Conservation (phyloP, 495 filamentous ascomycete genomes). For the Astrothelium macrocarpum region DNA sequence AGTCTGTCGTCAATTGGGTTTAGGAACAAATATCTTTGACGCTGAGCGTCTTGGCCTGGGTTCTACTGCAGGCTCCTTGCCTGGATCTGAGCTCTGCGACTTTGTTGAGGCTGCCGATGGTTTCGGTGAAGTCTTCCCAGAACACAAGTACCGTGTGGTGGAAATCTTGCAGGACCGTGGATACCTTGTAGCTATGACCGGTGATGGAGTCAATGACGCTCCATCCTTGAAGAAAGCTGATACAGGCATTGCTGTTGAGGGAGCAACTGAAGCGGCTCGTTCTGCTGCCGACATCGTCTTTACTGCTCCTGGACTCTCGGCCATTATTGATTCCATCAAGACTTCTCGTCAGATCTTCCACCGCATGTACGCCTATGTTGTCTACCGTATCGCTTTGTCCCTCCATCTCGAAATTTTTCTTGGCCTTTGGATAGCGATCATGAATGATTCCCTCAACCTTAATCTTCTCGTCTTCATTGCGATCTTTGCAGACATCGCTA, state of each 20-base stretch:
- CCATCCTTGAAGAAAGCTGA: conserved; percentile 73
- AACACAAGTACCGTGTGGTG: conserved; percentile 73
- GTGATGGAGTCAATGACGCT: conserved; percentile 82
- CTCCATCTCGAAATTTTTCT: conserved; percentile 85
- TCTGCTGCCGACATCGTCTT: conserved; percentile 76
- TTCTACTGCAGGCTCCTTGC: conserved; percentile 48
- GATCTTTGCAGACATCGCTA: conserved; percentile 91
- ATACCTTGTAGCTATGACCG: conserved; percentile 71
- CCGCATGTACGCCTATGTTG: conserved; percentile 93
- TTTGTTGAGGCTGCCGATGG: conserved; percentile 50
- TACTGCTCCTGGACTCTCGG: conserved; percentile 74
- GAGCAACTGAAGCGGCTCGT: conserved; percentile 73
- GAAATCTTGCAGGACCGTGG: conserved; percentile 59
- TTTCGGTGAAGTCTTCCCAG: conserved; percentile 62
- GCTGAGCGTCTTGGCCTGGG: conserved; percentile 23
- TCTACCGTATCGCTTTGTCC: conserved; percentile 89
- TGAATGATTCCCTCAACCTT: conserved; percentile 74
- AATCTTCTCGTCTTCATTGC: conserved; percentile 86
- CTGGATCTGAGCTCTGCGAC: conserved; percentile 58
- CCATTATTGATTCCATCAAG: conserved; percentile 89
- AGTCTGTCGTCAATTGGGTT: conserved; percentile 48
- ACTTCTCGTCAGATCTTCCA: conserved; percentile 93
- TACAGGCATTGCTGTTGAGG: conserved; percentile 78
- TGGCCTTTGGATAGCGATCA: conserved; percentile 79
- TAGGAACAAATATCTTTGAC: conserved; percentile 26